Base-by-base conservation (phyloP, 1,284 basidiomycete species). In the Malassezia equina region DNA sequence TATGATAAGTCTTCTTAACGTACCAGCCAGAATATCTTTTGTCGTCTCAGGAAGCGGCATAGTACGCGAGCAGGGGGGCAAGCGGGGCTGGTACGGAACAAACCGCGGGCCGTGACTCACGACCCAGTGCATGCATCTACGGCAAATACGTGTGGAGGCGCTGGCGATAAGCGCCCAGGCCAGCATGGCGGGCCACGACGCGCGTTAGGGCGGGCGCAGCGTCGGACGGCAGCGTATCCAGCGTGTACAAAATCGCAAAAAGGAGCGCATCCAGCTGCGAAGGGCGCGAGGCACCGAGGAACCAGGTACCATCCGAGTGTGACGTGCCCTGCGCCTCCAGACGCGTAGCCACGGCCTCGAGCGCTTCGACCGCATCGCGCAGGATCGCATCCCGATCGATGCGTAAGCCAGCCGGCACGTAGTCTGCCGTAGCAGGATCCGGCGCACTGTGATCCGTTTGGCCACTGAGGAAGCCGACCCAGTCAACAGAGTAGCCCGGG, bases 21-120 rank as follows among this genome's bases (percentile, higher is more conserved):
- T 62, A 28, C 66, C 66, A 1, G 65, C 53, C 7, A 69, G 47
- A 2, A 69, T 60, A 47, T 69, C 67, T 42, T 65, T 62, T 8
- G 55, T 51, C 1, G 55, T 54, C n/a, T 61, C 60, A 7, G 60
- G 52, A 3, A 69, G 57, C 12, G 60, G 42, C n/a, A 56, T 56
- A 12, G 13, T 8, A 33, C n/a, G 13, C 32, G 29, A 25, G 5
- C 24, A 43, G 23, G 27, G 36, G 19, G 19, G 36, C 36, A 4
- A 24, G 23, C 4, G 36, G 36, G n/a, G 19, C 36, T 39, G 36
- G 36, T 19, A 11, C 17, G 15, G 19, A 19, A 39, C 36, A 21
- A 39, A 6, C 17, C 12, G 15, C 19, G 36, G 36, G 32, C 15
- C 32, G 32, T 33, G 32, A n/a, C 32, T 33, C 32, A 3, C 11